Evolutionary conservation across 1,139 yeast species (phyloP).

Genomic region (Tardiomyces digboiensis): DNA sequence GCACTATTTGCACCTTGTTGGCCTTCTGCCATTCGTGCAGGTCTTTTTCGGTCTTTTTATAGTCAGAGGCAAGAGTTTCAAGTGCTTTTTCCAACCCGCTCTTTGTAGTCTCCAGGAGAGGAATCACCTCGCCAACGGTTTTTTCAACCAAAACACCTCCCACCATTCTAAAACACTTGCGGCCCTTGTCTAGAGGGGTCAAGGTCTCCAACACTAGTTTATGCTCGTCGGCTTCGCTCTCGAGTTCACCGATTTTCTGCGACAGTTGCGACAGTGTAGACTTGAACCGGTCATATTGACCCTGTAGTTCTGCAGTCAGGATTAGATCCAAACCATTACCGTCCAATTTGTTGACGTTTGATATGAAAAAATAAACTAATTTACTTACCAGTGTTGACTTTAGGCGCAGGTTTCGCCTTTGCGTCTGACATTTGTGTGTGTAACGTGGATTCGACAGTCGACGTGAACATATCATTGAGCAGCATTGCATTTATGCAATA

Average conservation of each 20-base stretch:
- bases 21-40: conserved; percentile 31
- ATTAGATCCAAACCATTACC: too few relatives aligned
- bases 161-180: conserved; percentile 88
- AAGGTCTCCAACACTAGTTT: conserved; percentile 47
- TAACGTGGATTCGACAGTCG: too few relatives aligned
- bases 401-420: background rate
- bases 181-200: conserved; percentile 38
- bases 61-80: conserved; percentile 25
- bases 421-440: too few relatives aligned
- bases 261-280: conserved; percentile 27
- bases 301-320: conserved; percentile 25
- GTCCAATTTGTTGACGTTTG: too few relatives aligned
- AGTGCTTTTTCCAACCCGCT: conserved; percentile 30
- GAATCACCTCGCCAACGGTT: conserved; percentile 64
- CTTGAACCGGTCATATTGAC: conserved; percentile 33
- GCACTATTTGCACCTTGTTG: conserved; percentile 34
- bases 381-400: background rate
- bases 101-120: conserved; percentile 54
- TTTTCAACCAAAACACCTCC: conserved; percentile 90
- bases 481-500: too few relatives aligned
- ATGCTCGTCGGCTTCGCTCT: conserved; percentile 34
- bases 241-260: conserved; percentile 32
- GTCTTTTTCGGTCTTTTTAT: conserved; percentile 26
- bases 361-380: too few relatives aligned
- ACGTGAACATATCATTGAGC: too few relatives aligned